Evolutionary conservation across 208 protist species (phyloP).

Genomic region (Leishmania guyanensis): DNA sequence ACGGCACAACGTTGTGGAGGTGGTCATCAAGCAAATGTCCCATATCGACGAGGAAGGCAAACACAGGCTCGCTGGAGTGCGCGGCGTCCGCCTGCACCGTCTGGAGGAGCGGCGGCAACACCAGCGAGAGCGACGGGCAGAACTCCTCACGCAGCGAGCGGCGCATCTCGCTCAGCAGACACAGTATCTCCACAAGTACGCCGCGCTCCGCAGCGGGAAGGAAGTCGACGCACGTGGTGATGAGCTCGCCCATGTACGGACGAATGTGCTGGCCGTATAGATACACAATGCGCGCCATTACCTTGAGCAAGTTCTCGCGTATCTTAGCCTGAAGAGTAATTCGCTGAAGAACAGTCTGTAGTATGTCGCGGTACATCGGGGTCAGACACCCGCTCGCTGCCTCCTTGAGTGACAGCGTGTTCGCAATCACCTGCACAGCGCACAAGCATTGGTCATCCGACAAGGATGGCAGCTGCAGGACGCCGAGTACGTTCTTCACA

Average conservation of each 20-base stretch:
- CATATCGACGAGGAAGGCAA: constrained; percentile 81
- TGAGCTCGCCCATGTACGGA: constrained; percentile 64
- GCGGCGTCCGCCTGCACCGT: constrained; percentile 62
- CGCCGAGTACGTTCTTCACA: constrained; percentile 70
- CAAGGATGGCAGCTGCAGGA: constrained; percentile 81
- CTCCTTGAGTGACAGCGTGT: constrained; percentile 72
- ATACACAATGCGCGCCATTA: constrained; percentile 63
- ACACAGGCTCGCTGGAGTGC: constrained; percentile 57
- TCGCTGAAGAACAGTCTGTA: constrained; percentile 70
- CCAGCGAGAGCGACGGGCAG: constrained; percentile 62
- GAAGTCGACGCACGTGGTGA: constrained; percentile 54
- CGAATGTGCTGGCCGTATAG: constrained; percentile 72
- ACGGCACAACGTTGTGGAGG: constrained; percentile 81
- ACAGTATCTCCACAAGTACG: constrained; percentile 71
- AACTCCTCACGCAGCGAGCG: constrained; percentile 84
- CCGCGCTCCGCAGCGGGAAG: constrained; percentile 53
- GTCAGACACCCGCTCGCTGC: constrained; percentile 47
- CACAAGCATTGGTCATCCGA: constrained; percentile 84
- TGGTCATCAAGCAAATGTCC: constrained; percentile 73
- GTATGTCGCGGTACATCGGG: constrained; percentile 61
- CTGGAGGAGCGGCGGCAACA: constrained; percentile 75
- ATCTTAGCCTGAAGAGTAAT: constrained; percentile 57
- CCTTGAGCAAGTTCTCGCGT: constrained; percentile 60
- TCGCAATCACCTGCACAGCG: constrained; percentile 73
- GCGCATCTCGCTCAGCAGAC: constrained; percentile 71